Evolutionary conservation across 306 rosid genomes (phyloP).

Genomic region (Quercus suber): DNA sequence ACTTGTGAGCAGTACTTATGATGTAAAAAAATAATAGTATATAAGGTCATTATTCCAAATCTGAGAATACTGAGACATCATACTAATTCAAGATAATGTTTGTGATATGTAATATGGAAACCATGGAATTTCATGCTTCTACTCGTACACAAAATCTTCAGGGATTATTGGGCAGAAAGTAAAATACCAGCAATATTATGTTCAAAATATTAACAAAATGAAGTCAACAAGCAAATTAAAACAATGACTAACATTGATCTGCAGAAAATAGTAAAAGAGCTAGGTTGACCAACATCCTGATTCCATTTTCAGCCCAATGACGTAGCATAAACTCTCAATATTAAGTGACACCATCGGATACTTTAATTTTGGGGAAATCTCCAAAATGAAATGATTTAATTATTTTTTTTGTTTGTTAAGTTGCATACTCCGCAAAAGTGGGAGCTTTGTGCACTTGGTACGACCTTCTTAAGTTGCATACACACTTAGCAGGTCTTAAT

Average conservation of each 20-base stretch:
- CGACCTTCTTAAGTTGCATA: neutral
- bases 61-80: neutral
- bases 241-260: neutral
- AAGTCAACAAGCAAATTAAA: neutral
- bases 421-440: neutral
- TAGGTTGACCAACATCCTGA: neutral
- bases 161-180: neutral
- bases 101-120: neutral
- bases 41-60: neutral
- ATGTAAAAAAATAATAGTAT: too few relatives aligned
- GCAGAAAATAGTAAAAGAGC: neutral
- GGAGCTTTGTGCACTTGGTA: too few relatives aligned
- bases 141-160: neutral
- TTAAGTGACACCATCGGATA: neutral
- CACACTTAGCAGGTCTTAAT: neutral
- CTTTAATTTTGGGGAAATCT: neutral
- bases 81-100: neutral
- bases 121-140: neutral
- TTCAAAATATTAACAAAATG: neutral
- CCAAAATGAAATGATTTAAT: neutral
- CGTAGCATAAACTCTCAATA: neutral
- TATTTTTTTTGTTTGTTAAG: neutral
- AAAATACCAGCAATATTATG: neutral
- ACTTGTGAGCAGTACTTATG: too few relatives aligned
- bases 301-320: neutral